phyloP scores from a whole-genome alignment of 306 rosid species.

The Quillaja saponaria region DNA sequence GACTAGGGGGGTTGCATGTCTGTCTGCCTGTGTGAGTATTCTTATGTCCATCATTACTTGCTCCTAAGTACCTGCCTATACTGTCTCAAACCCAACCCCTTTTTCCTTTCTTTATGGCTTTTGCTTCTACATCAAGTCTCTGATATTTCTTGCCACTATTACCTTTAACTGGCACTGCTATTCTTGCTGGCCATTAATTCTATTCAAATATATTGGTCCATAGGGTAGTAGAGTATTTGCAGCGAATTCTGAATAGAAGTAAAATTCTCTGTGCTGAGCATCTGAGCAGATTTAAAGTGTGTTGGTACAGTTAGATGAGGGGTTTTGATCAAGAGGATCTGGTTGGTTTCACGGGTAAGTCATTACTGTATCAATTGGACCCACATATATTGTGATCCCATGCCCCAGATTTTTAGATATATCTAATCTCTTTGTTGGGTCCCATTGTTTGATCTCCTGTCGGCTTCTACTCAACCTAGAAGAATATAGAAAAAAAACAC shows the following conservation, averaged over 20 bases:
- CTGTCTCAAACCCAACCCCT: slow-evolving; percentile 12
- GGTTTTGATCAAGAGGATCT: slow-evolving; percentile 16
- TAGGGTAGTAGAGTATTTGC: no score
- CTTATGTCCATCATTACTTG: slow-evolving; percentile 46
- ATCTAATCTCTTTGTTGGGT: not conserved
- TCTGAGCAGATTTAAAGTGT: not conserved
- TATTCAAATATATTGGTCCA: not conserved
- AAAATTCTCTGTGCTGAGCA: slow-evolving; percentile 13
- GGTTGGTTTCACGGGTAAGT: slow-evolving; percentile 3
- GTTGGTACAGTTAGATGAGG: not conserved
- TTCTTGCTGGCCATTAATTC: not conserved
- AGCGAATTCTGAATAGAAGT: not conserved
- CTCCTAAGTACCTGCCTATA: slow-evolving; percentile 32
- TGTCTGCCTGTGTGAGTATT: no score
- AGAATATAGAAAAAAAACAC: no score
- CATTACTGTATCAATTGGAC: not conserved
- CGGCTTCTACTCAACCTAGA: slow-evolving; percentile 1
- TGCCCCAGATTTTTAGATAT: not conserved
- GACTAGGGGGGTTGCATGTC: not conserved
- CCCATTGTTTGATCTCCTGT: slow-evolving; percentile 19
- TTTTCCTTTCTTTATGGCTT: not conserved
- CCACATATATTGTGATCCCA: slow-evolving; percentile 29
- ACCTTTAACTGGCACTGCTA: slow-evolving; percentile 26
- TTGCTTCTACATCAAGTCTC: slow-evolving; percentile 31
- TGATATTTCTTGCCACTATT: not conserved